phyloP scores from a whole-genome alignment of 176 grass and related monocot genomes.

The Musa beccarii region DNA sequence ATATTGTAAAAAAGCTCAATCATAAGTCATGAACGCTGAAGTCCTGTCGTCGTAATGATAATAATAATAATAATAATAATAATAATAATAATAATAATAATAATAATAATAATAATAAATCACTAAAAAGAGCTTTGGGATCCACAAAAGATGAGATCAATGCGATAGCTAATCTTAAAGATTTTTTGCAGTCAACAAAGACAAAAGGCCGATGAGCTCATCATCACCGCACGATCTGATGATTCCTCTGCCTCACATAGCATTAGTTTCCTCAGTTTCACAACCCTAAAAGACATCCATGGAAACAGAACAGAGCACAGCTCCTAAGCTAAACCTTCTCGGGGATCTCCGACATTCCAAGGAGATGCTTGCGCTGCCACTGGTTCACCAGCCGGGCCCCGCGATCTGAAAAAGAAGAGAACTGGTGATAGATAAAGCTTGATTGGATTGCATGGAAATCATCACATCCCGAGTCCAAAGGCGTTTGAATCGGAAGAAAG shows the following conservation, averaged over 20 bases:
- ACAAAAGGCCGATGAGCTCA: no score
- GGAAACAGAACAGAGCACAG: no score
- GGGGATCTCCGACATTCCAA: no score
- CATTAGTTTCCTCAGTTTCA: no score
- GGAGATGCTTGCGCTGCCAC: no score
- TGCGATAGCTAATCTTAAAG: neutral
- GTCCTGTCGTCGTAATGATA: neutral
- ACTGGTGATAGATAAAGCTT: neutral
- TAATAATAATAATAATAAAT: neutral
- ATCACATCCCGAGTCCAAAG: neutral
- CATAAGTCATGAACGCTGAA: no score
- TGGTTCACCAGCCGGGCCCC: neutral
- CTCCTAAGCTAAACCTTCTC: no score
- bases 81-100: neutral
- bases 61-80: neutral
- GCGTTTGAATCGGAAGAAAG: neutral
- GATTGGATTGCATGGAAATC: slow-evolving; percentile 15
- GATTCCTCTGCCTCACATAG: no score
- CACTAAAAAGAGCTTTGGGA: neutral
- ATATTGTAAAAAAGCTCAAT: no score
- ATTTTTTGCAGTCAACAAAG: neutral
- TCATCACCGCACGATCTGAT: no score
- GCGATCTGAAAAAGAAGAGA: neutral
- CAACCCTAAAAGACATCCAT: no score
- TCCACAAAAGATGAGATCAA: neutral